Evolutionary conservation across 345 rosid species (phyloP).

Genomic region (Gossypium mustelinum): DNA sequence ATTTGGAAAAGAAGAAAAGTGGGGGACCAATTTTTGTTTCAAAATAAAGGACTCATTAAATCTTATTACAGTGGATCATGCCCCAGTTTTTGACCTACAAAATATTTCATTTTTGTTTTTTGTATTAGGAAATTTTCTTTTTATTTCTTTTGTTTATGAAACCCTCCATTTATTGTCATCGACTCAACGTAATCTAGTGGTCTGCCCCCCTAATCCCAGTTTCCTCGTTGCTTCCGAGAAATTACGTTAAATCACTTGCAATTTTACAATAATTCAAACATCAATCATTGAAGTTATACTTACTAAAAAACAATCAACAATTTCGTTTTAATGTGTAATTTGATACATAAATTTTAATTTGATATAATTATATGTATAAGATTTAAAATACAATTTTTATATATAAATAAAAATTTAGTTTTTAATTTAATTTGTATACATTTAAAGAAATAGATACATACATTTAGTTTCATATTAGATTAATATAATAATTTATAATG

Average conservation of each 20-base stretch:
- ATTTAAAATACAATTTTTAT: accelerated
- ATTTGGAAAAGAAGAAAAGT: not conserved
- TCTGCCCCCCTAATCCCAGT: not conserved
- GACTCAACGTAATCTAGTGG: not conserved
- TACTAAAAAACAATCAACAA: too few relatives aligned
- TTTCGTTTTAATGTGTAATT: too few relatives aligned
- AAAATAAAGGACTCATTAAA: not conserved
- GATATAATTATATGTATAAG: accelerated
- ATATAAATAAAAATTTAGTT: too few relatives aligned
- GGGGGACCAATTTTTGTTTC: not conserved
- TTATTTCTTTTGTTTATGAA: too few relatives aligned
- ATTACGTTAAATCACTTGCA: not conserved
- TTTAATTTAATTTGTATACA: too few relatives aligned
- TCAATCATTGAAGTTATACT: not conserved
- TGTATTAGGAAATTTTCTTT: not conserved
- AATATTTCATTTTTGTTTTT: not conserved
- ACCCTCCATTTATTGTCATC: not conserved
- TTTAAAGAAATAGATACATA: too few relatives aligned
- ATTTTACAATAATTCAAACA: not conserved
- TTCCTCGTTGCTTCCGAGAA: not conserved
- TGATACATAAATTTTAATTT: too few relatives aligned
- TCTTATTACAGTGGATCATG: not conserved
- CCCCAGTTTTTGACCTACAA: not conserved
- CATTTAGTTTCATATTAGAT: too few relatives aligned
- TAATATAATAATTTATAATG: too few relatives aligned